Conservation (phyloP, 345 rosid genomes). For the Acer campestre region DNA sequence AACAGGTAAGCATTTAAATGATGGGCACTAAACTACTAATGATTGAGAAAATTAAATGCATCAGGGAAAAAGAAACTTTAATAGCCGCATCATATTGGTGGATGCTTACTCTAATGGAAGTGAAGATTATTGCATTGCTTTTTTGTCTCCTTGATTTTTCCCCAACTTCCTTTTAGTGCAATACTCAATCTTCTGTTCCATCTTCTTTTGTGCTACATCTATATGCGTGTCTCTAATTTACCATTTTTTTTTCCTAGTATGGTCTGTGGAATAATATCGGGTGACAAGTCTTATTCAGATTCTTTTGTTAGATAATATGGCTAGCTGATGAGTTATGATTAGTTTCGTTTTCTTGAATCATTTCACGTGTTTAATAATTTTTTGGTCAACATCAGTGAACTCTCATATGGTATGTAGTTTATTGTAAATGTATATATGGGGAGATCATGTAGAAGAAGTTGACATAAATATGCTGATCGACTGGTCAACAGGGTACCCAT, state of each 20-base stretch:
- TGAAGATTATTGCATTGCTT: not conserved
- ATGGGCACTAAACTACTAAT: not conserved
- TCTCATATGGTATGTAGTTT: slow-evolving; percentile 3
- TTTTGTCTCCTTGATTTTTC: not conserved
- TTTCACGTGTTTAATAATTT: not conserved
- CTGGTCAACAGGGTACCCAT: slow-evolving; percentile 73
- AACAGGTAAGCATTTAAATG: slow-evolving; percentile 56
- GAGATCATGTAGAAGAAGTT: slow-evolving; percentile 3
- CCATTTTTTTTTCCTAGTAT: not conserved
- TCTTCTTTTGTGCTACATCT: not conserved
- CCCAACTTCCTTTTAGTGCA: not conserved
- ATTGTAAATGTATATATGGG: not conserved
- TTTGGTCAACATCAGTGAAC: not conserved
- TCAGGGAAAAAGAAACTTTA: not conserved
- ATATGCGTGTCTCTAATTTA: not conserved
- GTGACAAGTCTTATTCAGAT: not conserved
- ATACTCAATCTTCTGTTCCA: not conserved
- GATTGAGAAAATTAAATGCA: not conserved
- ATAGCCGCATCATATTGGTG: not conserved
- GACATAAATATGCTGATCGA: not conserved
- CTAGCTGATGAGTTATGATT: not conserved
- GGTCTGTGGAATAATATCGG: not conserved
- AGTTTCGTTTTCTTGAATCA: not conserved
- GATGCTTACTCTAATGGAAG: not conserved
- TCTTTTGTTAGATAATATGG: not conserved